Conservation (phyloP, 2,329 filamentous ascomycete species). For the Macrophomina pseudophaseolina region DNA sequence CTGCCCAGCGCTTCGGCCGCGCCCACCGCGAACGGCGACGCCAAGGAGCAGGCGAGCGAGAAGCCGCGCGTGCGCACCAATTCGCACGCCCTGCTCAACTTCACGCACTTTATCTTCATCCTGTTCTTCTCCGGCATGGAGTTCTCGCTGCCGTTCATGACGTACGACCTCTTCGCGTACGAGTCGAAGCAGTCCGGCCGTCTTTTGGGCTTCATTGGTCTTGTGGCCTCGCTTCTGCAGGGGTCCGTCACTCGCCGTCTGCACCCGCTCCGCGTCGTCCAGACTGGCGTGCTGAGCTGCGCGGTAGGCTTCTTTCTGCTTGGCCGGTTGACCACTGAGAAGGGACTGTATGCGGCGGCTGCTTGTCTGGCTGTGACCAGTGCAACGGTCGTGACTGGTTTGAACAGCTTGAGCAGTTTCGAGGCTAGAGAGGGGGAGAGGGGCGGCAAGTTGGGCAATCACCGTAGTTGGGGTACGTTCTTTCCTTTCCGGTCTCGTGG, state of each 20-base stretch:
- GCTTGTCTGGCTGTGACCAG: conserved; percentile 86
- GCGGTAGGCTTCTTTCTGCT: conserved; percentile 81
- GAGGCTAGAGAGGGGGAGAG: conserved; percentile 81
- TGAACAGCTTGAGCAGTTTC: conserved; percentile 91
- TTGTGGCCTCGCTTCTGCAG: conserved; percentile 90
- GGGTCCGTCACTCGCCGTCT: conserved; percentile 87
- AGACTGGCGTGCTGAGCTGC: conserved; percentile 78
- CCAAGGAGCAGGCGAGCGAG: conserved; percentile 32
- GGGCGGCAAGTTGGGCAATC: conserved; percentile 82
- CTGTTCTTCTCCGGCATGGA: conserved; percentile 99
- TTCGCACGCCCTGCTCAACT: conserved; percentile 79
- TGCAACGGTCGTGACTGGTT: conserved; percentile 89
- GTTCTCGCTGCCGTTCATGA: conserved; percentile 96
- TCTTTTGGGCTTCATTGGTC: conserved; percentile 86
- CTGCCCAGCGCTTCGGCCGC: conserved; percentile 61
- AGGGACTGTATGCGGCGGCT: conserved; percentile 79
- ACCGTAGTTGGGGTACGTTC: conserved; percentile 67
- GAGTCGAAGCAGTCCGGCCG: conserved; percentile 79
- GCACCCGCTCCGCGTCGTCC: conserved; percentile 78
- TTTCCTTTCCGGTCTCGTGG: not conserved
- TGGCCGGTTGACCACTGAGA: conserved; percentile 68
- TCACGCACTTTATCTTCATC: conserved; percentile 87
- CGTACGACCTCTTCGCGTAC: conserved; percentile 89
- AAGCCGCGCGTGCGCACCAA: conserved; percentile 66
- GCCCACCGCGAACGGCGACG: conserved; percentile 30